Evolutionary conservation across 2,329 filamentous ascomycete species (phyloP), one percentile per base, ranked within the genome.

Genomic region (Orbilia oligospora): DNA sequence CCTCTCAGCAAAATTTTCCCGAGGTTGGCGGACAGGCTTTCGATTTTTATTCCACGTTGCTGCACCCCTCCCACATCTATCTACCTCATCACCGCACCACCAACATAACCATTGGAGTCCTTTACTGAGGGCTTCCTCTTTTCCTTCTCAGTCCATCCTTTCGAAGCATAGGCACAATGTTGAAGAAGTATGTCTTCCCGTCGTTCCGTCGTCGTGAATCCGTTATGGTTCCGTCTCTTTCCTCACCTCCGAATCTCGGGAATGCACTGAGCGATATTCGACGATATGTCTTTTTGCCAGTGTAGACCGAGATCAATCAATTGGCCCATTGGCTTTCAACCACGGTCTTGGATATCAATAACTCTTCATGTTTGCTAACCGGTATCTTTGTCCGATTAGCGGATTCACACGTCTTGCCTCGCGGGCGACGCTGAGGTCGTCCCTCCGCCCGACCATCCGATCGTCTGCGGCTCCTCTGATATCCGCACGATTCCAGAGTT

Each of bases 401-500:
- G 89, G 89, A 86, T 86, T 91, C 86, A 88, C 89, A 87, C 87
- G 89, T 87, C 87, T 82, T 80, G 81, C 78, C 80, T 80, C 81
- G 69, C 81, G 81, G 71, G 81, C 80, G 79, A 80, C 78, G 76
- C 73, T 82, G 76, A 80, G 81, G 63, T 76, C 80, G 55, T 53
- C 88, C 86, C 86, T 87, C 84, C 87, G 88, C 84, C 88, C 88
- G 83, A 86, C 87, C 83, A 85, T 88, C 84, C 87, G 85, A 84
- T 61, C 56, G 10, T 88, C 87, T 85, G 66, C 72, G 24, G 85
- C 88, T 77, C 89, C 89, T 81, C 88, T 88, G 81, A 84, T 91
- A 80, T 85, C 87, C 82, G 87, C 90, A 83, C 87, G 90, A 83
- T 90, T 89, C 84, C 90, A 90, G 83, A 89, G 87, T 84, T 88